phyloP scores from a whole-genome alignment of 352 stramenopile species.

The Peronosclerospora sorghi region DNA sequence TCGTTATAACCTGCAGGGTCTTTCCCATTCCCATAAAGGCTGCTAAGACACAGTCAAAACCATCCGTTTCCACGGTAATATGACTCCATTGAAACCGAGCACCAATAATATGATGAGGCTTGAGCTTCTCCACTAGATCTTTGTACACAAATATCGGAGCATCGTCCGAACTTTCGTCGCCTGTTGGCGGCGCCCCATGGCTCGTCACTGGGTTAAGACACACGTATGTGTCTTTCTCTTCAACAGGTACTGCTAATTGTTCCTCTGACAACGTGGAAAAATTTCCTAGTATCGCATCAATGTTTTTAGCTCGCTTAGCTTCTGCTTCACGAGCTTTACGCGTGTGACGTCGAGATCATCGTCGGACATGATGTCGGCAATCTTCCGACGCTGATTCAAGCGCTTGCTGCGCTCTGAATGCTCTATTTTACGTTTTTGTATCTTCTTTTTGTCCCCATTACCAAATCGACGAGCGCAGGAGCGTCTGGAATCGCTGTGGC shows the following conservation, averaged over 20 bases:
- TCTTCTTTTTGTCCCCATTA: constrained; percentile 7
- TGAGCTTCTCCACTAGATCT: constrained; percentile 55
- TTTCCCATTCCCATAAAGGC: constrained; percentile 89
- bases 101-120: constrained; percentile 69
- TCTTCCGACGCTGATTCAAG: constrained; percentile 43
- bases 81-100: constrained; percentile 79
- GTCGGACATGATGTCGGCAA: constrained; percentile 57
- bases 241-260: constrained; percentile 14
- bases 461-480: not conserved
- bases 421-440: constrained; percentile 17
- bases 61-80: constrained; percentile 51
- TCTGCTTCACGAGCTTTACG: constrained; percentile 50
- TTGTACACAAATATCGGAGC: constrained; percentile 57
- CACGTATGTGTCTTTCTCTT: constrained; percentile 21
- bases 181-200: constrained; percentile 33
- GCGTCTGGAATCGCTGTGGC: too few species aligned
- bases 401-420: constrained; percentile 15
- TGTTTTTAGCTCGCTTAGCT: constrained; percentile 30
- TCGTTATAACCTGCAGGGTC: constrained; percentile 83
- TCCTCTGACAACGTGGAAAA: constrained; percentile 28
- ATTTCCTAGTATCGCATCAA: constrained; percentile 25
- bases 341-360: constrained; percentile 57
- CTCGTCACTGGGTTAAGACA: constrained; percentile 41
- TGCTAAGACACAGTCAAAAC: constrained; percentile 79
- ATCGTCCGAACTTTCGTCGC: constrained; percentile 31